Evolutionary conservation across 2,329 filamentous ascomycete genomes (phyloP).

Genomic region (Diaporthe humulicola): DNA sequence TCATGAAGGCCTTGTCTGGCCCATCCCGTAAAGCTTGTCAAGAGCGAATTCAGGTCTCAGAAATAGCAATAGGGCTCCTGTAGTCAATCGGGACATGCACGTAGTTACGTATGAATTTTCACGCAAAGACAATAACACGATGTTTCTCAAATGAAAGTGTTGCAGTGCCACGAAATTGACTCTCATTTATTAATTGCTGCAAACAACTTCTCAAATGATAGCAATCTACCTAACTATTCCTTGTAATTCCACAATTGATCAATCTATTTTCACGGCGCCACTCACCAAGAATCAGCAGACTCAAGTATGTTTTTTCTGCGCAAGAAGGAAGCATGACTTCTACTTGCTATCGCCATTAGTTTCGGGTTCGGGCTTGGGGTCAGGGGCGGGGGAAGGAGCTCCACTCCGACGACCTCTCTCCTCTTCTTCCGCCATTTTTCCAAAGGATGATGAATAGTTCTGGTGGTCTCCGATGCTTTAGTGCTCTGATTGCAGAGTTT

Average conservation of each 20-base stretch:
- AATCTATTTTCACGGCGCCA: fast-evolving
- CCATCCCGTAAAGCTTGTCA: not conserved
- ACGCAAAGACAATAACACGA: too few species aligned
- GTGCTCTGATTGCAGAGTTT: not conserved
- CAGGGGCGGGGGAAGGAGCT: not conserved
- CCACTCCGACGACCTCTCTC: constrained; percentile 17
- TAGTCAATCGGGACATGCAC: not conserved
- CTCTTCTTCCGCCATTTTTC: not conserved
- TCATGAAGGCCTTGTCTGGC: not conserved
- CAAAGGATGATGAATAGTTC: not conserved
- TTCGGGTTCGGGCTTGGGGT: not conserved
- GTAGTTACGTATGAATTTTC: not conserved
- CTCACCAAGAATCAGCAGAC: too few species aligned
- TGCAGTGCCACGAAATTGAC: not conserved
- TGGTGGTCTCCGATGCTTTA: not conserved
- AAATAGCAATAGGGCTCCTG: not conserved
- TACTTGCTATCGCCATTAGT: not conserved
- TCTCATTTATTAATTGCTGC: not conserved
- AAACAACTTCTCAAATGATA: not conserved
- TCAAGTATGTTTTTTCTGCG: too few species aligned
- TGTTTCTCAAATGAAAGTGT: not conserved
- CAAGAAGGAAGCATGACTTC: not conserved
- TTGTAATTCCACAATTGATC: too few species aligned
- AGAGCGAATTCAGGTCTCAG: too few species aligned
- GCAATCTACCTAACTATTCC: not conserved